These are phyloP conservation scores for Xylaria grammica DNA, from an alignment of 495 filamentous ascomycete species.

Conservation along the genomic window DNA sequence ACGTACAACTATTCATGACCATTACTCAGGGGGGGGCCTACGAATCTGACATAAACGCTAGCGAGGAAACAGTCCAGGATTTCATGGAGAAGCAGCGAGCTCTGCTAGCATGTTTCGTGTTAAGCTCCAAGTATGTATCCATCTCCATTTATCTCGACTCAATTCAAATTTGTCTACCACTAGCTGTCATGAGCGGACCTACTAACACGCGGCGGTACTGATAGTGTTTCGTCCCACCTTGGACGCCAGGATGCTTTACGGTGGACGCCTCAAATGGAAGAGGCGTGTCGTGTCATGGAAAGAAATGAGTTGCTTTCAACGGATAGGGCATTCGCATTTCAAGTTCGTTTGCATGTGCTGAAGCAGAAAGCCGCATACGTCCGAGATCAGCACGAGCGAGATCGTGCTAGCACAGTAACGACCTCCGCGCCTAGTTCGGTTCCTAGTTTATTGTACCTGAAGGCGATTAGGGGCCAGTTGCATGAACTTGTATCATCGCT, in stretches of 20 bases:
- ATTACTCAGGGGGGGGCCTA: constrained; percentile 29
- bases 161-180: background rate
- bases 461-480: background rate
- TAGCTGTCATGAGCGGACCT: background rate
- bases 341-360: constrained; percentile 55
- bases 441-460: constrained; percentile 1
- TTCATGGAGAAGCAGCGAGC: constrained; percentile 56
- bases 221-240: constrained; percentile 41
- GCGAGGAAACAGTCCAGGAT: background rate
- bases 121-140: constrained; percentile 49
- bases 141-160: background rate
- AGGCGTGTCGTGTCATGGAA: constrained; percentile 34
- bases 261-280: constrained; percentile 48
- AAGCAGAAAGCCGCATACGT: constrained; percentile 18
- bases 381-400: constrained; percentile 20
- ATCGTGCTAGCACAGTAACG: background rate
- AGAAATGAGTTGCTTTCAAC: constrained; percentile 36
- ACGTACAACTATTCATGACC: constrained; percentile 28
- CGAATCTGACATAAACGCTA: background rate
- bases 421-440: background rate
- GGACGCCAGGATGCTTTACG: constrained; percentile 37
- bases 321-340: constrained; percentile 51
- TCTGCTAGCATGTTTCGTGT: constrained; percentile 53
- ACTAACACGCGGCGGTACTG: background rate
- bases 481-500: background rate